Evolutionary conservation across 2,329 filamentous ascomycete genomes (phyloP).

Genomic region (Ilyonectria mors-panacis): DNA sequence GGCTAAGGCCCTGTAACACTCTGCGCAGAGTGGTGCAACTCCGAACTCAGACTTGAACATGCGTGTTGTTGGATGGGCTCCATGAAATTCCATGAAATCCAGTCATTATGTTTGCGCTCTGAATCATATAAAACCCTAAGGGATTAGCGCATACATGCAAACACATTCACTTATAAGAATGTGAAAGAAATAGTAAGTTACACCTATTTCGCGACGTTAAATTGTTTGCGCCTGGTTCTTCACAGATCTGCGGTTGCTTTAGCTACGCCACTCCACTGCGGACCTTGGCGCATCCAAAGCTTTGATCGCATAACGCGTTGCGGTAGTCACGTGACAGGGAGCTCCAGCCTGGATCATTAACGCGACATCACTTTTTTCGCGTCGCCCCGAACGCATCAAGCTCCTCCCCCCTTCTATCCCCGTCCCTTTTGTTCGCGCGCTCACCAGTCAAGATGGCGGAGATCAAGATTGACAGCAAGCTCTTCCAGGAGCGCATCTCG

Average conservation of each 20-base stretch:
- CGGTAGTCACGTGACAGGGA: constrained; percentile 54
- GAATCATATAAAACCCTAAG: background rate
- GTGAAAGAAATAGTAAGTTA: background rate
- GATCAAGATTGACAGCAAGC: constrained; percentile 94
- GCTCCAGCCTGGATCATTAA: constrained; percentile 54
- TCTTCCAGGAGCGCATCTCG: constrained; percentile 93
- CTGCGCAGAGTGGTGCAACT: background rate
- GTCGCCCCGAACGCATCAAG: constrained; percentile 50
- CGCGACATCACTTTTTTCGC: constrained; percentile 60
- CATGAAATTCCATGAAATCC: background rate
- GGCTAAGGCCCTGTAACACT: background rate
- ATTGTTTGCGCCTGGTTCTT: background rate
- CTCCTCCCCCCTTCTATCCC: constrained; percentile 41
- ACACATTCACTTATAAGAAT: background rate
- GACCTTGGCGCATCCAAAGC: constrained; percentile 19
- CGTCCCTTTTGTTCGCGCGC: constrained; percentile 49
- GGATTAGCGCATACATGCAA: background rate
- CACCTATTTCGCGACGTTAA: too few species aligned
- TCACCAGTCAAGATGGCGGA: constrained; percentile 73
- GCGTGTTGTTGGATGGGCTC: background rate
- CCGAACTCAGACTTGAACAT: background rate
- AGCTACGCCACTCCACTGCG: background rate
- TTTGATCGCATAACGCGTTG: constrained; percentile 48
- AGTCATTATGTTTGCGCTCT: background rate
- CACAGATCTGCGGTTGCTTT: background rate